Evolutionary conservation across 768 basidiomycete species (phyloP), one percentile per base, ranked within the genome.

Genomic region (Xerocomus spinulosus): DNA sequence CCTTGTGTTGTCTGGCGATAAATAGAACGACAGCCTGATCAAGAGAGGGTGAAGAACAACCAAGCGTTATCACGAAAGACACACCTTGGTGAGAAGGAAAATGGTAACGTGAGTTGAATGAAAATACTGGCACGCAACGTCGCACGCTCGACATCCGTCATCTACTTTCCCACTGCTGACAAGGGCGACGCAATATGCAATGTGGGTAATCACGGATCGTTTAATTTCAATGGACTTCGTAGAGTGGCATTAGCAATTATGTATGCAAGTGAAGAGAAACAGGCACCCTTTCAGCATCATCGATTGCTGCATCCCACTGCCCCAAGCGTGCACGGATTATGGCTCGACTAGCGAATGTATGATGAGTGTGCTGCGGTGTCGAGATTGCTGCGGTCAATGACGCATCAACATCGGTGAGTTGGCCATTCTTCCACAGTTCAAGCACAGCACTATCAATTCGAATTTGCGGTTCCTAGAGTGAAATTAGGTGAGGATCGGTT

Each of bases 51-150:
- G n/a, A n/a, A n/a, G n/a, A n/a, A n/a, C n/a, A n/a, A n/a, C n/a
- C n/a, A n/a, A n/a, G n/a, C n/a, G n/a, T n/a, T n/a, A n/a, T n/a
- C n/a, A n/a, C n/a, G n/a, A n/a, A n/a, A n/a, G n/a, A n/a, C n/a
- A n/a, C n/a, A n/a, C n/a, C 45, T 55, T 55, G 12, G 41, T 28
- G 0, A 52, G 10, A 12, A 54, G 30, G n/a, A 45, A n/a, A n/a
- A 38, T 30, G 0, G 2, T 21, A 4, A 26, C 26, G 10, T 45
- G 14, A 2, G 20, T 23, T 10, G 42, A 29, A 37, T 38, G 21
- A 9, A 14, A 46, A 21, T 28, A 42, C 3, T 25, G 15, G 28
- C 56, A 47, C 0, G 39, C 48, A 3, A 49, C 23, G 32, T 57
- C 56, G n/a, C n/a, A 53, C 0, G 26, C 17, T 1, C 48, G 45